Percentiles rank a stretch among this genome's conserved stretches.
Evolutionary conservation across 139 green algal genomes (phyloP).

Genomic region (Spirogloea muscicola): DNA sequence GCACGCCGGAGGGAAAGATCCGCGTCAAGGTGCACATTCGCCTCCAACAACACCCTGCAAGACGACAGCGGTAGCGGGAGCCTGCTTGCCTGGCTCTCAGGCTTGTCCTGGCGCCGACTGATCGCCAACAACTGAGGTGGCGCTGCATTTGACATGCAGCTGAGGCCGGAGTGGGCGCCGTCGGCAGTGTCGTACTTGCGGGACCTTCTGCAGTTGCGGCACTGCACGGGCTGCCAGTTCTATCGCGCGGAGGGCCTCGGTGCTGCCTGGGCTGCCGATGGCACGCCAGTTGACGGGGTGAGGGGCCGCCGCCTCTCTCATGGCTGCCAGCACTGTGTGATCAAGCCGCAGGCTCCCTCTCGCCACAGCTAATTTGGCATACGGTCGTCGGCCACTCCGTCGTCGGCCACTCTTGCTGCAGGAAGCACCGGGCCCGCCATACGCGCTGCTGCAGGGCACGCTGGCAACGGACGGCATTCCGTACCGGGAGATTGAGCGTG

Average conservation of each 20-base stretch:
- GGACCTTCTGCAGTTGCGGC: conserved; percentile 16
- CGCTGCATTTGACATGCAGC: too few species aligned
- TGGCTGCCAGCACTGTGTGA: too few species aligned
- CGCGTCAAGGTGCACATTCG: conserved; percentile 32
- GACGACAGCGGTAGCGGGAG: too few species aligned
- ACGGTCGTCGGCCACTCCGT: too few species aligned
- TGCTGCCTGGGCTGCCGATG: conserved; percentile 14
- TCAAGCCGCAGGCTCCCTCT: too few species aligned
- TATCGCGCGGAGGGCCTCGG: conserved; percentile 38
- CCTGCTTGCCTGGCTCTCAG: too few species aligned
- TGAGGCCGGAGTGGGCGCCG: conserved; percentile 27
- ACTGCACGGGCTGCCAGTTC: conserved; percentile 44
- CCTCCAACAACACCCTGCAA: too few species aligned
- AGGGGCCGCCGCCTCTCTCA: too few species aligned
- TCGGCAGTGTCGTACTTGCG: conserved; percentile 36
- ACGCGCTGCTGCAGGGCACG: conserved; percentile 52
- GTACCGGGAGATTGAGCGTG: conserved; percentile 4
- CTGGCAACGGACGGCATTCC: conserved; percentile 28
- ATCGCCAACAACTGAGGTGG: too few species aligned
- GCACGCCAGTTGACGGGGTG: background rate
- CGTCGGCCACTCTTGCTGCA: too few species aligned
- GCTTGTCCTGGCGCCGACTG: too few species aligned
- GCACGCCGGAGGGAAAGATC: conserved; percentile 15
- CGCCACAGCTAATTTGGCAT: too few species aligned
- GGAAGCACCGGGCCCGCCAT: conserved; percentile 42